Conservation (phyloP, 1,139 yeast genomes). For the Protomyces macrosporus region DNA sequence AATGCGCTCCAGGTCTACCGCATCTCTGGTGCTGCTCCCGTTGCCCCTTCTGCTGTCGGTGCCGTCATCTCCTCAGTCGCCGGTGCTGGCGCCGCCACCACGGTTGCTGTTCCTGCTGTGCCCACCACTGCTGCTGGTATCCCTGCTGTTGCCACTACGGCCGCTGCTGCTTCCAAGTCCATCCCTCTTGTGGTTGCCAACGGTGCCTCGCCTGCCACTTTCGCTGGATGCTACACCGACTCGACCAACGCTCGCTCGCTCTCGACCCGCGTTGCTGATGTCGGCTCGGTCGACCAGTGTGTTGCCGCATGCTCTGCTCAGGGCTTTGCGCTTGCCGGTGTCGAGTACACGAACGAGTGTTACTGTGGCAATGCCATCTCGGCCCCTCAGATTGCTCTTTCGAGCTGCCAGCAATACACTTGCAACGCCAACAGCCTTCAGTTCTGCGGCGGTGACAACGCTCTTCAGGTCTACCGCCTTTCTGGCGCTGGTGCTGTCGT, state of each 20-base stretch:
- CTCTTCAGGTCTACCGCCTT: constrained; percentile 14
- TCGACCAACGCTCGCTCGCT: background rate
- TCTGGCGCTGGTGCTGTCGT: background rate
- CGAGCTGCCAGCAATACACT: background rate
- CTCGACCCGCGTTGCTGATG: background rate
- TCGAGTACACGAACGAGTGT: background rate
- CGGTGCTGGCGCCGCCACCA: too few relatives aligned
- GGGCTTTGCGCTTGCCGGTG: constrained; percentile 13
- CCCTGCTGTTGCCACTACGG: constrained; percentile 44
- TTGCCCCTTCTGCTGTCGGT: too few relatives aligned
- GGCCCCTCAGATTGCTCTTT: background rate
- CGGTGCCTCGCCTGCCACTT: background rate
- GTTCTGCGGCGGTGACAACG: constrained; percentile 19
- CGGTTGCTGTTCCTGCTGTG: too few relatives aligned
- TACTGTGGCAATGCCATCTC: background rate
- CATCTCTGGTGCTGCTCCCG: constrained; percentile 10
- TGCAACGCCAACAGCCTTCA: constrained; percentile 18
- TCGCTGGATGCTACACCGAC: background rate
- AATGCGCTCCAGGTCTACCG: constrained; percentile 13
- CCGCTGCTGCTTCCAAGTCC: constrained; percentile 47
- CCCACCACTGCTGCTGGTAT: constrained; percentile 14
- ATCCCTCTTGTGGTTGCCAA: background rate
- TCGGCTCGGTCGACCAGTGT: background rate
- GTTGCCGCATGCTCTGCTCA: constrained; percentile 3
- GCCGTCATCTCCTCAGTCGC: too few relatives aligned